These are phyloP conservation scores for Marasmius tenuissimus DNA, from an alignment of 1,284 basidiomycete species.

Conservation along the genomic window DNA sequence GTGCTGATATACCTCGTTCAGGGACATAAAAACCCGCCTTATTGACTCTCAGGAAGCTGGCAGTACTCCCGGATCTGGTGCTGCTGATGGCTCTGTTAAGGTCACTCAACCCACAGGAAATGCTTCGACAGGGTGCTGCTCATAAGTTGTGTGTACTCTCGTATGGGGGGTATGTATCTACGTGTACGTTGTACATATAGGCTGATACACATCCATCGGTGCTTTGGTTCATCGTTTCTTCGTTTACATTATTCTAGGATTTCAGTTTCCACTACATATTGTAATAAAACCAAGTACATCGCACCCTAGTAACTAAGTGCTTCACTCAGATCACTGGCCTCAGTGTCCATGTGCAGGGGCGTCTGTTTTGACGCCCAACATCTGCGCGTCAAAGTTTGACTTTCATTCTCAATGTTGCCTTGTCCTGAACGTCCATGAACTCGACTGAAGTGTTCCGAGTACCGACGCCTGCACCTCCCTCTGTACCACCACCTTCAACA, in stretches of 20 bases:
- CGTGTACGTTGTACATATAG: constrained; percentile 2
- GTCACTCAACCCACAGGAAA: constrained; percentile 60
- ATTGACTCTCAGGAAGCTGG: constrained; percentile 89
- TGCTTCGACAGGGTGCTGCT: constrained; percentile 55
- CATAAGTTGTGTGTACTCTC: constrained; percentile 32
- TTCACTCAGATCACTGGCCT: too few relatives aligned
- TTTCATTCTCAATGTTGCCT: not conserved
- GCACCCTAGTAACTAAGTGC: too few relatives aligned
- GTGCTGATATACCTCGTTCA: constrained; percentile 29
- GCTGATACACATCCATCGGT: constrained; percentile 4
- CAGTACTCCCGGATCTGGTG: constrained; percentile 38
- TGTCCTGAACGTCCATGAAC: not conserved
- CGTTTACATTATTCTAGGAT: constrained; percentile 1
- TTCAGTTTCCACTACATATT: constrained; percentile 8
- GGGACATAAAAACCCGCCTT: constrained; percentile 95
- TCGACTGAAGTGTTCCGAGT: not conserved
- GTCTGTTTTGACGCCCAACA: too few relatives aligned
- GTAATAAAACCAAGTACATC: constrained; percentile 6
- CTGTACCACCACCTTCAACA: constrained; percentile 26
- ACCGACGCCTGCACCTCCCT: constrained; percentile 33
- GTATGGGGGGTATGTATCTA: not conserved
- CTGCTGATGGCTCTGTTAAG: constrained; percentile 58
- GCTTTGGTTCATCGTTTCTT: not conserved
- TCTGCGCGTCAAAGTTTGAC: not conserved
- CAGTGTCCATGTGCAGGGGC: too few relatives aligned